Percentiles rank a stretch among this genome's conserved stretches.
These are phyloP conservation scores for Penicillium lagena DNA, from an alignment of 495 filamentous ascomycete genomes.

Conservation along the genomic window DNA sequence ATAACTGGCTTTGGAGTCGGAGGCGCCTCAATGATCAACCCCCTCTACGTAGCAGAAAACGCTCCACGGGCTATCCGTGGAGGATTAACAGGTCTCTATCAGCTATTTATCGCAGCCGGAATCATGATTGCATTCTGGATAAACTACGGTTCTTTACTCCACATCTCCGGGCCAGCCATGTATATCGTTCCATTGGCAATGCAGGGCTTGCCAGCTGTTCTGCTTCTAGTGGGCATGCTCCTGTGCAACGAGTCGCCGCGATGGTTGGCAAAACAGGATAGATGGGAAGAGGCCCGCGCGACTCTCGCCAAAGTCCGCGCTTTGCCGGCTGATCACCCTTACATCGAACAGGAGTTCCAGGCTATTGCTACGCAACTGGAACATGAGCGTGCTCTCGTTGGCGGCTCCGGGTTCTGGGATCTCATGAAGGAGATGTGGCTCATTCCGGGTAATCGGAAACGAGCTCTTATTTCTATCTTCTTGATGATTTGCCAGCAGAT, in stretches of 20 bases:
- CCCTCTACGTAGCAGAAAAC: conserved; percentile 56
- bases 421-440: conserved; percentile 68
- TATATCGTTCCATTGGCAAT: conserved; percentile 65
- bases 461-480: conserved; percentile 46
- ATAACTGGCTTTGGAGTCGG: conserved; percentile 62
- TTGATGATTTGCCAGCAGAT: conserved; percentile 71
- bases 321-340: conserved; percentile 50
- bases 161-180: conserved; percentile 43
- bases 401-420: conserved; percentile 55
- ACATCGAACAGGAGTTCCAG: conserved; percentile 58
- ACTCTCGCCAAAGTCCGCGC: conserved; percentile 50
- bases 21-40: conserved; percentile 57
- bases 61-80: conserved; percentile 68
- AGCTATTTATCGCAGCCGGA: conserved; percentile 58
- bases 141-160: conserved; percentile 53
- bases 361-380: conserved; percentile 63
- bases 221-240: conserved; percentile 52
- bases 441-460: conserved; percentile 58
- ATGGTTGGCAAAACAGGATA: conserved; percentile 62
- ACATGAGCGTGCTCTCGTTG: conserved; percentile 56
- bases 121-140: conserved; percentile 65
- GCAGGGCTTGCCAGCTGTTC: conserved; percentile 58
- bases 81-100: conserved; percentile 62
- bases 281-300: conserved; percentile 58
- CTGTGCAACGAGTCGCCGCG: conserved; percentile 65